Evolutionary conservation across 257 asterid species (phyloP).

Genomic region (Sherardia arvensis): DNA sequence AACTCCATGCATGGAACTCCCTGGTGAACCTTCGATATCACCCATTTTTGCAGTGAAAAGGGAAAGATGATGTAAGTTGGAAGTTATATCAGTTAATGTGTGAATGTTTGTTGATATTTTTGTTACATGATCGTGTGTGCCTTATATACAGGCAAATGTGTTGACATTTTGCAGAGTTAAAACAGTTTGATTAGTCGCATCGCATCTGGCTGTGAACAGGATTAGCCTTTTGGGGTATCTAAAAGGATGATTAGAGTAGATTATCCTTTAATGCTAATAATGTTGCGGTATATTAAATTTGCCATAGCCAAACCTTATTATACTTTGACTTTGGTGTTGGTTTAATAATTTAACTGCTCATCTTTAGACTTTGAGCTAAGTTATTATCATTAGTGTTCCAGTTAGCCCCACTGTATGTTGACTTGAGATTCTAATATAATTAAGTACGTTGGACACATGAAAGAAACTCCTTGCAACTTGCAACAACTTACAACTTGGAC

Average conservation of each 20-base stretch:
- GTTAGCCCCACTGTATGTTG: no score
- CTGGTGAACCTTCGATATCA: constrained; percentile 23
- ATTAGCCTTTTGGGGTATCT: constrained; percentile 11
- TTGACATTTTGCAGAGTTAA: constrained; percentile 3
- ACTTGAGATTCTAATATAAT: no score
- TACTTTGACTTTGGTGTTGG: neutral
- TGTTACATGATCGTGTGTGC: neutral
- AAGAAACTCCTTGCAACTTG: no score
- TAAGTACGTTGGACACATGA: no score
- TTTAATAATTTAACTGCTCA: neutral
- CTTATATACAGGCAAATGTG: neutral
- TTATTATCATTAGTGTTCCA: no score
- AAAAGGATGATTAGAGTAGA: constrained; percentile 2
- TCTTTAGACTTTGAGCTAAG: neutral
- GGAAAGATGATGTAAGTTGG: neutral
- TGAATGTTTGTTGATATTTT: no score
- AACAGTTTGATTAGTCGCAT: neutral
- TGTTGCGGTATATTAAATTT: neutral
- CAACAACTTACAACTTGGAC: no score
- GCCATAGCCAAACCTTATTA: neutral
- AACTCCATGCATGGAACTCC: constrained; percentile 63
- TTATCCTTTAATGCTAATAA: neutral
- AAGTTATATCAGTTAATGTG: no score
- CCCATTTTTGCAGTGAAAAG: constrained; percentile 10
- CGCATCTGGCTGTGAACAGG: constrained; percentile 9